A percentile compares a stretch with the other conserved stretches of the same genome.
Evolutionary conservation across 2,329 filamentous ascomycete species (phyloP).

Genomic region (Pseudogymnoascus sp.): DNA sequence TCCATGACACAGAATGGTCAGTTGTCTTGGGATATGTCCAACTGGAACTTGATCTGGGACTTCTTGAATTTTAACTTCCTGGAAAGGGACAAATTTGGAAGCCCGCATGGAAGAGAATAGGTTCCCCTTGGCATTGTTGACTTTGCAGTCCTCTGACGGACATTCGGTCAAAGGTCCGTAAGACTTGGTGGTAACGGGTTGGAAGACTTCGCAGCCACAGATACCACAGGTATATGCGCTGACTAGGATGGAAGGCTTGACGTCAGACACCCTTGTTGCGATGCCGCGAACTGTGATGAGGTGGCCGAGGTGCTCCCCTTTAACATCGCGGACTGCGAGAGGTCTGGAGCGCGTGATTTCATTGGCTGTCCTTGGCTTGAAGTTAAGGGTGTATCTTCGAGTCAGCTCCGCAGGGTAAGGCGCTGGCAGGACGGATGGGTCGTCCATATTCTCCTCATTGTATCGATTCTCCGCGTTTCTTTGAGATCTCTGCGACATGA

Average conservation of each 20-base stretch:
- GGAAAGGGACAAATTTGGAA: slow-evolving; percentile 94
- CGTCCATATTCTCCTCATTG: slow-evolving; percentile 57
- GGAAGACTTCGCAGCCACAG: slow-evolving; percentile 95
- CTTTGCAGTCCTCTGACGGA: slow-evolving; percentile 80
- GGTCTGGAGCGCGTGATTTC: slow-evolving; percentile 57
- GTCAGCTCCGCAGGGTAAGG: slow-evolving; percentile 90
- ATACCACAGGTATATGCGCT: slow-evolving; percentile 97
- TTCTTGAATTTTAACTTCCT: slow-evolving; percentile 97
- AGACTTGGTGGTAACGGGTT: slow-evolving; percentile 84
- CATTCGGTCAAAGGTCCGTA: slow-evolving; percentile 83
- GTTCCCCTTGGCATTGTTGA: slow-evolving; percentile 88
- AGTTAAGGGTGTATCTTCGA: slow-evolving; percentile 88
- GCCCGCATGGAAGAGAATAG: slow-evolving; percentile 91
- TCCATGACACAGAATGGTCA: slow-evolving; percentile 86
- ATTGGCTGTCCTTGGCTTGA: slow-evolving; percentile 78
- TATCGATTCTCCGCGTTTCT: slow-evolving; percentile 72
- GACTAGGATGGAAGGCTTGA: slow-evolving; percentile 95
- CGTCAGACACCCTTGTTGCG: slow-evolving; percentile 89
- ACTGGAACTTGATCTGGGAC: slow-evolving; percentile 99
- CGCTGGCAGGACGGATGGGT: slow-evolving; percentile 60
- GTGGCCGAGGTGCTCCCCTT: slow-evolving; percentile 84
- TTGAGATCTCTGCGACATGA: slow-evolving; percentile 84
- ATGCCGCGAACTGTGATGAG: slow-evolving; percentile 94
- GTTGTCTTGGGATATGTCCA: slow-evolving; percentile 86
- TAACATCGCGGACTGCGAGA: slow-evolving; percentile 86